These are phyloP conservation scores for Cercospora sp. DNA, from an alignment of 2,329 filamentous ascomycete species.

Conservation along the genomic window DNA sequence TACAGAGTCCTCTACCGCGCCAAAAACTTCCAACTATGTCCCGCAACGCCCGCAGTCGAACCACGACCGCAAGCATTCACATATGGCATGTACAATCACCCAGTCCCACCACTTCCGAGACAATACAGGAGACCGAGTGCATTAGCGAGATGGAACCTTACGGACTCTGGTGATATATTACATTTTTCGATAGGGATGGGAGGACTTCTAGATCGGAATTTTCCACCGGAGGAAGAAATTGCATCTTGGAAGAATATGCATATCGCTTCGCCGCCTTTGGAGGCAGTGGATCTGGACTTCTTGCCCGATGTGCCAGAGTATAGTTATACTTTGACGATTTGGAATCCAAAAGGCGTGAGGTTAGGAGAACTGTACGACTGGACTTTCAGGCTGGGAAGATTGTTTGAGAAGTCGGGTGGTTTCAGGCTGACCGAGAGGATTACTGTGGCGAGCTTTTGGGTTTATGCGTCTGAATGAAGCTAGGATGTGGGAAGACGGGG, in stretches of 20 bases:
- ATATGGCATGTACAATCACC: neutral
- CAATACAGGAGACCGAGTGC: neutral
- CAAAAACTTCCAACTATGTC: neutral
- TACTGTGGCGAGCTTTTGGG: constrained; percentile 4
- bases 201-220: neutral
- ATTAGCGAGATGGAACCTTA: neutral
- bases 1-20: neutral
- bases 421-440: neutral
- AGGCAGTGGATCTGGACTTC: constrained; percentile 16
- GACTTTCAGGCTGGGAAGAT: constrained; percentile 16
- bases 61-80: neutral
- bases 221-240: neutral
- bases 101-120: neutral
- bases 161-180: constrained; percentile 6
- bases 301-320: constrained; percentile 7
- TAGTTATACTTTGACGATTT: constrained; percentile 8
- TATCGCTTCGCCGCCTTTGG: constrained; percentile 13
- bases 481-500: neutral
- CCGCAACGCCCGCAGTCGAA: neutral
- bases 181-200: constrained; percentile 16
- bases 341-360: constrained; percentile 15
- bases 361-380: constrained; percentile 21
- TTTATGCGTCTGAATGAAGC: neutral
- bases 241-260: constrained; percentile 17
- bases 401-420: constrained; percentile 6